Conservation (phyloP, 345 rosid species). For the Adansonia digitata region DNA sequence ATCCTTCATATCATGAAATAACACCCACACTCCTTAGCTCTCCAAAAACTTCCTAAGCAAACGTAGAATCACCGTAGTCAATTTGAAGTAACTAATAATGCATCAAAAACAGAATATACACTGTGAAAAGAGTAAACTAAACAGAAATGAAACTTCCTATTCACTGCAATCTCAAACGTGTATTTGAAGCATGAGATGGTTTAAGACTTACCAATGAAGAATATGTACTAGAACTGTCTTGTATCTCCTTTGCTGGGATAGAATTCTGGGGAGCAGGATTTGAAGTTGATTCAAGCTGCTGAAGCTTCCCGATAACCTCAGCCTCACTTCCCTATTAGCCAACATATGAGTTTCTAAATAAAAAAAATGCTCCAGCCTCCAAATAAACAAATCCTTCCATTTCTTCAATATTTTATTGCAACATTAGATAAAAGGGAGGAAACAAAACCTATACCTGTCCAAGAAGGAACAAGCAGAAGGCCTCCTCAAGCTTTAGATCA, state of each 20-base stretch:
- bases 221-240: slow-evolving; percentile 34
- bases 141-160: background rate
- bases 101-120: background rate
- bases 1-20: background rate
- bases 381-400: background rate
- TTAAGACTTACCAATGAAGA: slow-evolving; percentile 55
- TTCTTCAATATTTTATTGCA: slow-evolving; percentile 10
- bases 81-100: too few relatives aligned
- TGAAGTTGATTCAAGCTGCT: slow-evolving; percentile 58
- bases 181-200: background rate
- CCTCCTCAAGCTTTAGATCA: slow-evolving; percentile 89
- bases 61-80: background rate
- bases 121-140: background rate
- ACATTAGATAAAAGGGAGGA: background rate
- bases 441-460: slow-evolving; percentile 58
- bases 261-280: slow-evolving; percentile 48
- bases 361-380: slow-evolving; percentile 1
- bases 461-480: slow-evolving; percentile 75
- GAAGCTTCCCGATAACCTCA: slow-evolving; percentile 66
- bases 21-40: too few relatives aligned
- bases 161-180: slow-evolving; percentile 2
- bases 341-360: slow-evolving; percentile 16
- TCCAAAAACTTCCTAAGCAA: background rate
- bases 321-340: slow-evolving; percentile 63
- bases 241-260: slow-evolving; percentile 43